Evolutionary conservation across 2,329 filamentous ascomycete species (phyloP), one percentile per base, ranked within the genome.

Genomic region (Colletotrichum endophyticum): DNA sequence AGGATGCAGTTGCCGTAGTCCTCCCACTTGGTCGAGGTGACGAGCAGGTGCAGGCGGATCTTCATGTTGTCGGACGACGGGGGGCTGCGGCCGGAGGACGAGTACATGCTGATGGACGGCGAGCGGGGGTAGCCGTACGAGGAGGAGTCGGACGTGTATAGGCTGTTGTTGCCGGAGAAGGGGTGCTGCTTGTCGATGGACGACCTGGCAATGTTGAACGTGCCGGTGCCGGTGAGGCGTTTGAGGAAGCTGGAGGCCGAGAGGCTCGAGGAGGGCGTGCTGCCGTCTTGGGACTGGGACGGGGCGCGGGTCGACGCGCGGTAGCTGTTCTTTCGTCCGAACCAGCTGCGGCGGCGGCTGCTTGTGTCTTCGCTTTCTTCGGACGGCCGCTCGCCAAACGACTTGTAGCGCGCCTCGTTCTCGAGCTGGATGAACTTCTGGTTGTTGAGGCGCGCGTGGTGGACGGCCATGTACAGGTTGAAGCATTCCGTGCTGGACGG

Each of bases 371-470:
- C 85, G 79, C 86, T 90, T 80, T 91, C 83, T 80, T 89, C 88
- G 80, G 89, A 83, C 76, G 87, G 81, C 79, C 82, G 88, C 85
- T 88, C 93, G 78, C 89, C 95, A 87, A 89, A 98, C 86, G 87
- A 94, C 89, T 89, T 95, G 91, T 88, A 96, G 79, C 84, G 93
- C 83, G 88, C 95, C 78, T 93, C 91, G 78, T 93, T 90, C 80
- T 92, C 91, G 22, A 94, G 88, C 64, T 91, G 88, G 73, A 91
- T 96, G 86, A 96, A 98, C 71, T 96, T 96, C 70, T 95, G 94
- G 83, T 99, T 98, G 85, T 98, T 95, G 83, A 98, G 94, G 64
- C 97, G 94, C 25, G 96, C 93, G 77, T 94, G 91, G 84, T 99
- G 98, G 77, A 99, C 96, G 59, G 96, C 91, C 81, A 91, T 91